These are phyloP conservation scores for Dactylellina cionopaga DNA, from an alignment of 2,329 filamentous ascomycete genomes.

Conservation along the genomic window DNA sequence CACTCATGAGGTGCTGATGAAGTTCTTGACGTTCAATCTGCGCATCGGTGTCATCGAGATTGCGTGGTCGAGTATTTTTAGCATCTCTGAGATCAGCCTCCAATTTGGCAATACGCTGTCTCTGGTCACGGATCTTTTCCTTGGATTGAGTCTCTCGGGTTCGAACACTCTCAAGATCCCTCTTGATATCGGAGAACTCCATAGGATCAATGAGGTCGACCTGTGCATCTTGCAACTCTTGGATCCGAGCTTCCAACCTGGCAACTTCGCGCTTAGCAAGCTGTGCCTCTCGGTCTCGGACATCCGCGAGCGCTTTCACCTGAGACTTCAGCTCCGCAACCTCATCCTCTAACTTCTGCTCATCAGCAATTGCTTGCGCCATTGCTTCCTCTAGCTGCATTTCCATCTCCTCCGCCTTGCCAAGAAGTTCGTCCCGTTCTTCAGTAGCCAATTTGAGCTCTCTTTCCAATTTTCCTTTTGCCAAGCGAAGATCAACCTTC, in stretches of 20 bases:
- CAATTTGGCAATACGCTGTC: constrained; percentile 72
- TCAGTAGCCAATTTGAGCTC: constrained; percentile 73
- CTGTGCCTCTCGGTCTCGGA: constrained; percentile 67
- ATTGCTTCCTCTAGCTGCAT: constrained; percentile 73
- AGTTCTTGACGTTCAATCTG: constrained; percentile 63
- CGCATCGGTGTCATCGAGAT: constrained; percentile 61
- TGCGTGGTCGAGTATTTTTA: constrained; percentile 60
- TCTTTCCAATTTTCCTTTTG: constrained; percentile 74
- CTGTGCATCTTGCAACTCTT: constrained; percentile 66
- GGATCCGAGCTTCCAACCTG: constrained; percentile 72
- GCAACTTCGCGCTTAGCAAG: constrained; percentile 72
- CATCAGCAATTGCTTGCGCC: constrained; percentile 73
- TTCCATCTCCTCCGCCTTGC: constrained; percentile 71
- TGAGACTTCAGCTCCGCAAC: constrained; percentile 65
- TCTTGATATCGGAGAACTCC: constrained; percentile 67
- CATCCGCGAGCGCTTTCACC: constrained; percentile 63
- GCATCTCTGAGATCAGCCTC: constrained; percentile 75
- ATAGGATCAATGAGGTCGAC: constrained; percentile 65
- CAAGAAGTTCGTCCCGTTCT: constrained; percentile 69
- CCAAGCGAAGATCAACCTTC: constrained; percentile 73
- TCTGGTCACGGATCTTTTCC: constrained; percentile 71
- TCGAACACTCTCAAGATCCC: constrained; percentile 72
- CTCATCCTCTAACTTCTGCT: constrained; percentile 70
- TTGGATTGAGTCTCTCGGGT: constrained; percentile 74
- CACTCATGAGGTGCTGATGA: constrained; percentile 60